phyloP scores from a whole-genome alignment of 179 eudicot species.

The Dionaea muscipula region DNA sequence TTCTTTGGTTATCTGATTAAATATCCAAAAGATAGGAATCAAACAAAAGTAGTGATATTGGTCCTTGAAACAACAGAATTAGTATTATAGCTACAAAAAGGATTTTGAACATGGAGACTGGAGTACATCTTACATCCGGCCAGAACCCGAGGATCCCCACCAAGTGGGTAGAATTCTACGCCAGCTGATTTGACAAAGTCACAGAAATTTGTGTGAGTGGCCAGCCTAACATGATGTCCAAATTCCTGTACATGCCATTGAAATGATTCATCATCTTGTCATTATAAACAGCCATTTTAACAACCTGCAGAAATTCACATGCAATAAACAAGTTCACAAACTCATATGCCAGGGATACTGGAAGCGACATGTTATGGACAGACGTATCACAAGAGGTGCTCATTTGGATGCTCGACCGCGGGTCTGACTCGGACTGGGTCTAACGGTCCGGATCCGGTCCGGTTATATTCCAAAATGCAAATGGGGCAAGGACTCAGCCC shows the following conservation, averaged over 20 bases:
- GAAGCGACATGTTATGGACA: no score
- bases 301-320: not conserved
- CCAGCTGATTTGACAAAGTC: constrained; percentile 69
- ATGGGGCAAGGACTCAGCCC: no score
- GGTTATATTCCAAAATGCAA: no score
- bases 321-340: not conserved
- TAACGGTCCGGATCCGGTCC: no score
- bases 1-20: no score
- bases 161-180: constrained; percentile 68
- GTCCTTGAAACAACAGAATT: no score
- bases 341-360: not conserved
- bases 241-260: constrained; percentile 37
- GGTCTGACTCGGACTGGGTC: no score
- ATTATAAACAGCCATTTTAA: not conserved
- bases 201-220: constrained; percentile 59
- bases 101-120: constrained; percentile 10
- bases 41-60: no score
- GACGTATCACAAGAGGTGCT: no score
- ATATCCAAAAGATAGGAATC: no score
- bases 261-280: not conserved
- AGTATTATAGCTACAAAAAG: not conserved
- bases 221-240: constrained; percentile 74
- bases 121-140: constrained; percentile 68
- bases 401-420: no score
- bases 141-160: constrained; percentile 69